A percentile compares a stretch with the other conserved stretches of the same genome.
Conservation (phyloP, 305 asterid genomes). For the Fraxinus baroniana region DNA sequence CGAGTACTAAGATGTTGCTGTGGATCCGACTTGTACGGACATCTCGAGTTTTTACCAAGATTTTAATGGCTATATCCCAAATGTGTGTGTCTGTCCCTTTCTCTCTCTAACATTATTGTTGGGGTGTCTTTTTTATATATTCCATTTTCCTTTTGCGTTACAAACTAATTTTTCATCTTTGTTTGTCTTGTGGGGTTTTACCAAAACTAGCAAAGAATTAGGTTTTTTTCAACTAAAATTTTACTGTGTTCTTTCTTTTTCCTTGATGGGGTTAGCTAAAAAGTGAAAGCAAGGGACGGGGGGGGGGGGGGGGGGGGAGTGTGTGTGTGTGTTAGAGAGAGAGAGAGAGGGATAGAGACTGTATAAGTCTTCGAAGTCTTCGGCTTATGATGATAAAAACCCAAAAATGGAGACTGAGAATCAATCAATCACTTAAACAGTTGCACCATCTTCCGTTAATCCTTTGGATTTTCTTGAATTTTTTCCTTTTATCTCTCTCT, state of each 20-base stretch:
- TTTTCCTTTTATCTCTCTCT: constrained; percentile 8
- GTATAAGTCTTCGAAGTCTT: neutral
- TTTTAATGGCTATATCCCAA: constrained; percentile 4
- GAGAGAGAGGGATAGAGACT: neutral
- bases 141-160: constrained; percentile 17
- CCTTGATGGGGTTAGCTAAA: constrained; percentile 38
- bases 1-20: constrained; percentile 34
- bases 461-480: constrained; percentile 21
- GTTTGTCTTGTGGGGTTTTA: constrained; percentile 24
- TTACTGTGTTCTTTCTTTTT: constrained; percentile 11
- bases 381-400: constrained; percentile 3
- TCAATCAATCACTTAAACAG: constrained; percentile 35
- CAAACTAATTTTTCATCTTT: constrained; percentile 19
- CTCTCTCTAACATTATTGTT: neutral
- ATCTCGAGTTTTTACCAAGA: constrained; percentile 19
- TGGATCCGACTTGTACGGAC: constrained; percentile 33
- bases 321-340: neutral
- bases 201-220: constrained; percentile 47
- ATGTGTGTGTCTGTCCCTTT: neutral
- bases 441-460: constrained; percentile 19
- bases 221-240: constrained; percentile 19
- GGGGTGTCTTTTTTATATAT: neutral
- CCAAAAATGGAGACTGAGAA: constrained; percentile 30
- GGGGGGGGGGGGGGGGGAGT: neutral
- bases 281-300: neutral